Base-by-base conservation (phyloP, 176 grass and related monocot species). In the Poa annua region DNA sequence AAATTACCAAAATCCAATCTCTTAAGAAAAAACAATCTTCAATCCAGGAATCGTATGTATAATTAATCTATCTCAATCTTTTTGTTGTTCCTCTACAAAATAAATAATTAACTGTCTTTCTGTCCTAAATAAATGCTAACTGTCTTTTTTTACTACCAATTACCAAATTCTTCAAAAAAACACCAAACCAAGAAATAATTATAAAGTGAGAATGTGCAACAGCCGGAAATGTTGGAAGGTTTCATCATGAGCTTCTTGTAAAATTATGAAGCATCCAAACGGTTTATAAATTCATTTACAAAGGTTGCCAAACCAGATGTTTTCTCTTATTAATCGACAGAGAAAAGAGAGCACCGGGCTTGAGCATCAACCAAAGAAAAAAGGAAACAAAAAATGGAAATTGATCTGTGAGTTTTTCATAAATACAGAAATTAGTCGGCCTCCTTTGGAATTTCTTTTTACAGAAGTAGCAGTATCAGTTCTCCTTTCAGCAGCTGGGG, bases 381-480 rank as follows among this genome's bases (percentile, higher is more conserved):
- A 26, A 29, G 63, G 34, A 71, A 25, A 0, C 6, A 41, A 45
- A 71, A 47, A 29, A 29, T 29, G 41, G 47, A 70, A 42, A 5
- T 41, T 71, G 68, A 71, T 11, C 71, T 74, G 70, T 73, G 71
- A 74, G 71, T 51, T 74, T 51, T 51, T 45, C 24, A 51, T 72
- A 74, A 74, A 51, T 74, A 74, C 71, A 74, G 71, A 51, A 51
- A 74, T 74, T 33, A 74, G 71, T 74, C 6, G 1, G 29, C 22
- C 24, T 73, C 24, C 71, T 74, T 74, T 74, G 47, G 47, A 76
- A 38, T 66, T 87, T 86, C 71, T 87, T 86, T 77, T 84, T 86
- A 92, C 82, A 79, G 42, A 76, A 80, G 86, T 63, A 32, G 4
- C 5, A 63, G 35, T 41, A 86, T 61, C 73, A 82, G 64, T 62